phyloP scores from a whole-genome alignment of 441 rosid genomes.

The Erodium chrysanthum region DNA sequence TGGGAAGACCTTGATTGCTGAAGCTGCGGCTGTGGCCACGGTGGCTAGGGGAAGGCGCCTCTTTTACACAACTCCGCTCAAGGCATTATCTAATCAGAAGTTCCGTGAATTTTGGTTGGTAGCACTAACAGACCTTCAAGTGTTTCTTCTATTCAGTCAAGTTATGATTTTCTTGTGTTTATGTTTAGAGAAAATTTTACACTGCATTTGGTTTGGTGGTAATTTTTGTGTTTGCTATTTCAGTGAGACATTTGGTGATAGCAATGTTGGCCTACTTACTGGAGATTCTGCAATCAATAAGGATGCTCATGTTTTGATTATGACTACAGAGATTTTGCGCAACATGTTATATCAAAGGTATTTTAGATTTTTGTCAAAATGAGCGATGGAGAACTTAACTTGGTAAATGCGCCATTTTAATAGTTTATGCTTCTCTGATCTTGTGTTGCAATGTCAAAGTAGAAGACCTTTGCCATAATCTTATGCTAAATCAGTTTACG shows the following conservation, averaged over 20 bases:
- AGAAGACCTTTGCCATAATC: neutral
- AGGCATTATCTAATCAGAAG: slow-evolving; percentile 95
- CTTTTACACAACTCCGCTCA: slow-evolving; percentile 89
- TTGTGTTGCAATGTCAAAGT: neutral
- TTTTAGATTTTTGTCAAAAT: neutral
- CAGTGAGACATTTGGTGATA: slow-evolving; percentile 86
- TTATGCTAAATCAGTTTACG: neutral
- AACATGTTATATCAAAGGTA: slow-evolving; percentile 95
- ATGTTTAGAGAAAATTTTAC: neutral
- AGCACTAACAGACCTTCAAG: neutral
- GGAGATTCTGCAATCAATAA: slow-evolving; percentile 81
- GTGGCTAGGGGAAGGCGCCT: slow-evolving; percentile 72
- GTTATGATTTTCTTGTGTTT: neutral
- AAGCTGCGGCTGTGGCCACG: slow-evolving; percentile 88
- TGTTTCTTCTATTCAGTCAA: neutral
- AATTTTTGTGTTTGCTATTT: slow-evolving; percentile 3
- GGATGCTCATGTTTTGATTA: slow-evolving; percentile 73
- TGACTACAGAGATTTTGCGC: slow-evolving; percentile 95
- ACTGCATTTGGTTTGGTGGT: slow-evolving; percentile 8
- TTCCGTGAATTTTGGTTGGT: slow-evolving; percentile 82
- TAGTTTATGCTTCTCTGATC: neutral
- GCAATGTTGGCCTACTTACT: slow-evolving; percentile 80
- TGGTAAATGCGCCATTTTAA: neutral
- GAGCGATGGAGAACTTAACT: neutral
- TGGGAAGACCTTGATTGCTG: slow-evolving; percentile 95